Conservation (phyloP, 2,329 filamentous ascomycete species). For the Colletotrichum sp. region DNA sequence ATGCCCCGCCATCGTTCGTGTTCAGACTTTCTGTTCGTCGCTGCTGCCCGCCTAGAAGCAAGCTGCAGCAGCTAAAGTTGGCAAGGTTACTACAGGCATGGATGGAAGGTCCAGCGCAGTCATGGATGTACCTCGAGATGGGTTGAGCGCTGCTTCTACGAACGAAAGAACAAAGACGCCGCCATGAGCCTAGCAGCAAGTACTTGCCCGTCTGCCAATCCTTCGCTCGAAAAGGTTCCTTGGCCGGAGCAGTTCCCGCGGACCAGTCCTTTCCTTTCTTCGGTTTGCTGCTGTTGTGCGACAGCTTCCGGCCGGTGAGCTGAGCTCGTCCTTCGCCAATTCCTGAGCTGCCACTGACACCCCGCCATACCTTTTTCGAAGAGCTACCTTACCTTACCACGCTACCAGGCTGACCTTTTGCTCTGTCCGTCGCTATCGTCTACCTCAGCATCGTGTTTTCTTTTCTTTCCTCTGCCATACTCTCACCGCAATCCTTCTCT, state of each 20-base stretch:
- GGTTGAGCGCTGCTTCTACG: not conserved
- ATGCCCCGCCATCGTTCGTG: not conserved
- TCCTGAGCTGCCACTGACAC: not conserved
- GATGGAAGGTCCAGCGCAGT: not conserved
- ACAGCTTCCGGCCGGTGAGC: not conserved
- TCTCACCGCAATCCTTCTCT: not conserved
- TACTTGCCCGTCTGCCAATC: not conserved
- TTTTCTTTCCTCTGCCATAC: not conserved
- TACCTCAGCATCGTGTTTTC: not conserved
- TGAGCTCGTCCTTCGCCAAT: not conserved
- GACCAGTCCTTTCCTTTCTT: not conserved
- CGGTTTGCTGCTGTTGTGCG: not conserved
- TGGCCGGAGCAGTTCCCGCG: not conserved
- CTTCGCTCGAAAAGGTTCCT: not conserved
- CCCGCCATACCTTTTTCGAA: not conserved
- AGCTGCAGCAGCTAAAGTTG: not conserved
- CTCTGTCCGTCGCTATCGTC: not conserved
- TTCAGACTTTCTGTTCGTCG: not conserved
- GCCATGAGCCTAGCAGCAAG: not conserved
- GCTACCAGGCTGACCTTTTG: not conserved
- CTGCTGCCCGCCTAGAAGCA: too few species aligned
- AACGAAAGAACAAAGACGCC: not conserved
- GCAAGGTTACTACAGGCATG: not conserved
- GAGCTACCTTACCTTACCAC: not conserved
- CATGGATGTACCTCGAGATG: not conserved